Base-by-base conservation (phyloP, 2,329 filamentous ascomycete species). In the Aspergillus sp. region DNA sequence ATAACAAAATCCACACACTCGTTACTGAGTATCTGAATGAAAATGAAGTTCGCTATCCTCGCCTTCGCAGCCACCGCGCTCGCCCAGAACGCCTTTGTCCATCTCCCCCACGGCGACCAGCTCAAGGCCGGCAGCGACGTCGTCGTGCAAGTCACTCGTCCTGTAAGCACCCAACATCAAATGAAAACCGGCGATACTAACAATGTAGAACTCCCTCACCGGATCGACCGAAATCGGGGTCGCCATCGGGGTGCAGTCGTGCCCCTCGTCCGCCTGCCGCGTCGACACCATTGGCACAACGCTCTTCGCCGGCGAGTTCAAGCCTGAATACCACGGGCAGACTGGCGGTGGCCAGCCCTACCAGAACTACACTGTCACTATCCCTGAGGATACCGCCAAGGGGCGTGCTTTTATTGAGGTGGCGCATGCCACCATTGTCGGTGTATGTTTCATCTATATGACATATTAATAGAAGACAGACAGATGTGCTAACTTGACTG, bases 201-300 rank as follows among this genome's bases (percentile, higher is more conserved):
- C 20, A 12, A 9, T 32, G 0, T 18, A 72, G 68, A 68, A 71
- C 55, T 59, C 64, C 26, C 53, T 68, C 5, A 73, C 66, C 6
- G 50, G 57, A 2, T 70, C 67, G 3, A 48, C 58, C 5, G 68
- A 73, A 34, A 59, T 72, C 51, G 64, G 54, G 1, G 57, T 73
- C 38, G 69, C 67, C 8, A 72, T 73, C 22, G 71, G 71, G 2
- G 55, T 73, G 18, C 47, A 65, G 8, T 68, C 68, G 9, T 73
- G 70, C 45, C 39, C 47, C 3, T 48, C 51, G 3, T n/a, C 20
- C 0, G 47, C 48, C 3, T 72, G 70, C 57, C n/a, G 58, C 0
- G 59, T 59, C 2, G 63, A 67, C 1, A 52, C 59, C 9, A 42
- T 73, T 48, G 69, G 69, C 5, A 59, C 52, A 1, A 47, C 70